A percentile compares a stretch with the other conserved stretches of the same genome.
These are phyloP conservation scores for Aspergillus carbonarius DNA, from an alignment of 2,329 filamentous ascomycete genomes.

Conservation along the genomic window DNA sequence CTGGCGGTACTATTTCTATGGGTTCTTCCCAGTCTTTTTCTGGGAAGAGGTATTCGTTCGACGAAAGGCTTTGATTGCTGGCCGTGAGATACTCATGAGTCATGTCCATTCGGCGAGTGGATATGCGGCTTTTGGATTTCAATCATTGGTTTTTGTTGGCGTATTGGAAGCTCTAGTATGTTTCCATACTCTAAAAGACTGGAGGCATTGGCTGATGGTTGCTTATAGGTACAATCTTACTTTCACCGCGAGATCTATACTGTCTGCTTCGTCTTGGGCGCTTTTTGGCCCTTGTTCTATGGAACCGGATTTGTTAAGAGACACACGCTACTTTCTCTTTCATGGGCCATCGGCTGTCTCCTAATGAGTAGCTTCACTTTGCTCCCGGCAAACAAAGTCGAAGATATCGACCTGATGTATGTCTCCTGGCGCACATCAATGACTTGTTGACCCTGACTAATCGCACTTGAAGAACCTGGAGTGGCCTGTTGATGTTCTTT, in stretches of 20 bases:
- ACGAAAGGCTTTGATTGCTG: conserved; percentile 66
- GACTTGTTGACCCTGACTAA: background rate
- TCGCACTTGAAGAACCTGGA: conserved; percentile 58
- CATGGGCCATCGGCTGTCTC: conserved; percentile 75
- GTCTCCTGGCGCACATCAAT: conserved; percentile 26
- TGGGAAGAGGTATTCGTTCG: conserved; percentile 94
- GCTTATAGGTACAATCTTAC: conserved; percentile 78
- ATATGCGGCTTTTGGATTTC: conserved; percentile 60
- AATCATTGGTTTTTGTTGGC: conserved; percentile 66
- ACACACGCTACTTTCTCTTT: conserved; percentile 62
- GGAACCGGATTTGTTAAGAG: conserved; percentile 69
- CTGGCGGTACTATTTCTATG: conserved; percentile 83
- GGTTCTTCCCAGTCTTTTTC: conserved; percentile 87
- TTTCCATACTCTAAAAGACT: conserved; percentile 7
- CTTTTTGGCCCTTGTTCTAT: conserved; percentile 74
- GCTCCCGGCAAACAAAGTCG: conserved; percentile 80
- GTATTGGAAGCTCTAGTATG: conserved; percentile 75
- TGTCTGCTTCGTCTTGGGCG: conserved; percentile 70
- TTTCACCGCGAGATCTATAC: conserved; percentile 88
- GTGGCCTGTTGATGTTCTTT: conserved; percentile 73
- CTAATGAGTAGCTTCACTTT: conserved; percentile 90
- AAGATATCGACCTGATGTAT: conserved; percentile 73
- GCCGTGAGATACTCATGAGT: conserved; percentile 66
- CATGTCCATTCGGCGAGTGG: conserved; percentile 63
- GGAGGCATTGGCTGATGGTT: background rate